Conservation (phyloP, 805 yeast species). For the Candida ortonii region DNA sequence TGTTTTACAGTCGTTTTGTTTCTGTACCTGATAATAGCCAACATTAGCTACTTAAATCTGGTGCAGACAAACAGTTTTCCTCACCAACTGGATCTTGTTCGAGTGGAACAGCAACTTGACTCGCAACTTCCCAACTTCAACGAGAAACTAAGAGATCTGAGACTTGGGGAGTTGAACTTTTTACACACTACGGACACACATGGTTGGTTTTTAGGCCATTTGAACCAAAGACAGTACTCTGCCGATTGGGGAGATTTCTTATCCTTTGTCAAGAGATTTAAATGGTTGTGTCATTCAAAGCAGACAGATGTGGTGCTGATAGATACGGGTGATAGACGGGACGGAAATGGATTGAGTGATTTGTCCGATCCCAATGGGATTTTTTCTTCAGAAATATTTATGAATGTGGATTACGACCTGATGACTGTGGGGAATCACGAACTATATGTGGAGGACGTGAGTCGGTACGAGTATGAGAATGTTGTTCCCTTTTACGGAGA, state of each 20-base stretch:
- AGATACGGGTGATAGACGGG: conserved; percentile 93
- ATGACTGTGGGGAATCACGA: conserved; percentile 92
- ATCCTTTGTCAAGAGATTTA: conserved; percentile 59
- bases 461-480: conserved; percentile 60
- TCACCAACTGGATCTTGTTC: no score
- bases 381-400: conserved; percentile 60
- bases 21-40: no score
- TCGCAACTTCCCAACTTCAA: conserved; percentile 34
- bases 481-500: conserved; percentile 60
- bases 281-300: conserved; percentile 25
- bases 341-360: conserved; percentile 90
- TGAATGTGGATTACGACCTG: conserved; percentile 66
- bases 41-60: no score
- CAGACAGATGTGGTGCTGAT: conserved; percentile 67
- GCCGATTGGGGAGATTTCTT: conserved; percentile 93
- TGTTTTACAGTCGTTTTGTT: no score
- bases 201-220: conserved; percentile 93
- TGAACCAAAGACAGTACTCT: conserved; percentile 68
- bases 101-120: no score
- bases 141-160: conserved; percentile 49
- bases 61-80: no score
- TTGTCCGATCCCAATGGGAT: conserved; percentile 71
- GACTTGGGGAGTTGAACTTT: conserved; percentile 75
- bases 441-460: conserved; percentile 63
- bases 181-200: conserved; percentile 96